Base-by-base conservation (phyloP, 75 land plant genomes). In the Pinus tabuliformis region DNA sequence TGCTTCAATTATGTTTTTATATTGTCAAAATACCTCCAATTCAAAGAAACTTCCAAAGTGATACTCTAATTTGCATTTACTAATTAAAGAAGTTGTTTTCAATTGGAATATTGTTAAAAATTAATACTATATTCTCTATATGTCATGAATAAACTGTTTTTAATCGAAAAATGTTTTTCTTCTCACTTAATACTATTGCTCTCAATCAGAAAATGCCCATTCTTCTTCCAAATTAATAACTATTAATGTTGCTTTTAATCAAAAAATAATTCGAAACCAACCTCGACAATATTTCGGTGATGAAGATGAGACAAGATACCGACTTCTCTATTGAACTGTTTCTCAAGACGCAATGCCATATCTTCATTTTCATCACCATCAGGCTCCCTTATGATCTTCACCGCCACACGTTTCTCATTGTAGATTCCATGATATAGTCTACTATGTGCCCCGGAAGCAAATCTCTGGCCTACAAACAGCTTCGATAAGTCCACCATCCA, bases 361-460 rank as follows among this genome's bases (percentile, higher is more conserved):
- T 9, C 73, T 59, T 84, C 83, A 77, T 85, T 88, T 83, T 96
- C 98, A 74, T 90, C 91, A 71, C 85, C 90, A 75, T 96, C 98
- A 30, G 97, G 99, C 36, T 87, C 79, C 61, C 86, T 80, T 37
- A 96, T 81, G 15, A 96, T 81, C 71, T 96, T 96, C 42, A 94
- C 95, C 13, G 98, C 99, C 57, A 96, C 99, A 56, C 86, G 79
- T 42, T 85, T 77, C 30, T 83, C 93, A 62, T 92, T 90, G 75
- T 96, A 96, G 14, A 82, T 76, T 18, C 99, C 99, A 76, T 92
- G 95, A 74, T 96, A 96, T 26, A 96, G 82, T 66, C 86, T 78
- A 73, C 98, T 96, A 68, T 94, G 82, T 14, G 98, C 94, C 11
- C 99, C 99, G 42, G 83, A 84, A 52, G 98, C 97, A 83, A 96